Base-by-base conservation (phyloP, 2,329 filamentous ascomycete species). In the Leptographium radiaticola region DNA sequence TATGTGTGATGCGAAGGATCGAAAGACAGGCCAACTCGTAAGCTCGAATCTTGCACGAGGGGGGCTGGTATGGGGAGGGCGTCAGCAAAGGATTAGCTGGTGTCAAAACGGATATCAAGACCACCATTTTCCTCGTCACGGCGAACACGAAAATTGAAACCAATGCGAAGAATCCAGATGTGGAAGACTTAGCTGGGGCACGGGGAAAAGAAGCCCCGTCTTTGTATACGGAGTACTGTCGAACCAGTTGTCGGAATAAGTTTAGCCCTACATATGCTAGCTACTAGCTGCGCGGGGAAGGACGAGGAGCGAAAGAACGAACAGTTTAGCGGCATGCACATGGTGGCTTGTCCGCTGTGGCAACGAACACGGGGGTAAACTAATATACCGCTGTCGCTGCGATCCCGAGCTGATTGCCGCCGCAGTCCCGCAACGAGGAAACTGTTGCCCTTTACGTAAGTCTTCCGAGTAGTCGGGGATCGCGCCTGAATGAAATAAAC, bases 391-490 rank as follows among this genome's bases (percentile, higher is more conserved):
- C 51, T 42, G 30, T 4, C 13, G 20, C 18, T 36, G 40, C 33
- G 38, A 34, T 55, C 52, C 57, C 53, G 57, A 57, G 2, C 12
- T 25, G 53, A 58, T 53, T 56, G 57, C 55, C 55, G 51, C 16
- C 30, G 13, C 6, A 9, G 4, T 31, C 44, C 44, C 3, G 44
- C 20, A 20, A 46, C 30, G 30, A 33, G 18, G 25, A 25, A 5
- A 25, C 25, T 25, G 25, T 5, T 25, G 25, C 25, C 43, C 10
- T 45, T 13, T 42, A 42, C 16, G 11, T 40, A 40, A n/a, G n/a
- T n/a, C n/a, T n/a, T n/a, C n/a, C n/a, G 25, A 25, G 5, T 25
- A 25, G 25, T 25, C 25, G 25, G 25, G 25, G 25, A 25, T 25
- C 25, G 25, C 25, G 25, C 3, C 25, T 5, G 25, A 25, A 5